These are phyloP conservation scores for Styphnolobium japonicum DNA, from an alignment of 306 rosid genomes.

Conservation along the genomic window DNA sequence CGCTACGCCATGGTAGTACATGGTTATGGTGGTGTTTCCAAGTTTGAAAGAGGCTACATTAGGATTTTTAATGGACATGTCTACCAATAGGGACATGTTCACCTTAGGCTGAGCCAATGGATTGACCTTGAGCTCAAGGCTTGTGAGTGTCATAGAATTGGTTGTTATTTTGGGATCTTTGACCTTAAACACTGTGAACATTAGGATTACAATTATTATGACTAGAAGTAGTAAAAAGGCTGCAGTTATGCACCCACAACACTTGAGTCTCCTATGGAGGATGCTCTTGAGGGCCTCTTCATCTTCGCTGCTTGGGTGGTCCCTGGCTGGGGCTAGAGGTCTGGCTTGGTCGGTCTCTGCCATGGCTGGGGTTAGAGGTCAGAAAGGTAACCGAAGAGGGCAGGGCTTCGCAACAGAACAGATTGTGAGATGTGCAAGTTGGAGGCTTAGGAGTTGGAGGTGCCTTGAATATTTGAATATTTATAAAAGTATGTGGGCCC, in stretches of 20 bases:
- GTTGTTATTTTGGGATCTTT: conserved; percentile 51
- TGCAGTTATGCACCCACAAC: conserved; percentile 36
- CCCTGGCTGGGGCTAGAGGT: conserved; percentile 14
- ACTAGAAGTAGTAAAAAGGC: conserved; percentile 14
- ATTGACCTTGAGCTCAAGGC: conserved; percentile 30
- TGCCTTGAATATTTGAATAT: neutral
- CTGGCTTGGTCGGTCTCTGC: conserved; percentile 25
- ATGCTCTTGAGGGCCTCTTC: conserved; percentile 7
- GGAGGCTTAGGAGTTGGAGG: neutral
- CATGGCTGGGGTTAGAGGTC: conserved; percentile 25
- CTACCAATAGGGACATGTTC: conserved; percentile 46
- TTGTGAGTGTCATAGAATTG: conserved; percentile 39
- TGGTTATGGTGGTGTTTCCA: conserved; percentile 47
- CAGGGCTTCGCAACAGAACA: neutral
- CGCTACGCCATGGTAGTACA: conserved; percentile 34
- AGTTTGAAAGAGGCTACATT: conserved; percentile 52
- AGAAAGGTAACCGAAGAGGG: too few species aligned
- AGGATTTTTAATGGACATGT: conserved; percentile 56
- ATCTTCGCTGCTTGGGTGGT: conserved; percentile 21
- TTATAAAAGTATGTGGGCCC: too few species aligned
- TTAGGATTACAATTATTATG: conserved; percentile 38
- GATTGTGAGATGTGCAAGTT: neutral
- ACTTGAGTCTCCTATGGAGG: conserved; percentile 29
- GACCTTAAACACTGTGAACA: conserved; percentile 53
- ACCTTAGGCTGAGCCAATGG: conserved; percentile 30